These are phyloP conservation scores for Scleromitrula shiraiana DNA, from an alignment of 2,329 filamentous ascomycete genomes.

Conservation along the genomic window DNA sequence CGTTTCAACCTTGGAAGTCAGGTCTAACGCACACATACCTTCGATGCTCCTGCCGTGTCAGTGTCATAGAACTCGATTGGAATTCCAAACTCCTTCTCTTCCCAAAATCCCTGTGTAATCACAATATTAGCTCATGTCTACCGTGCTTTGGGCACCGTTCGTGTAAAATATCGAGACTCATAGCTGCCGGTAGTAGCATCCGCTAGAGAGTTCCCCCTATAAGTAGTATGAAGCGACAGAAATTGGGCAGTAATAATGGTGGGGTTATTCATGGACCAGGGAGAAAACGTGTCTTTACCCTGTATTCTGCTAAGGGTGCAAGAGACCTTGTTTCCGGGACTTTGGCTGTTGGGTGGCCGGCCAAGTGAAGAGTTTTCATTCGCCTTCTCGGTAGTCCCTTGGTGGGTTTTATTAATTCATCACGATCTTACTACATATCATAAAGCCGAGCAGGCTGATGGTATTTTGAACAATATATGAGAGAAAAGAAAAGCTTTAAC, in stretches of 20 bases:
- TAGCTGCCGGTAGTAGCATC: not conserved
- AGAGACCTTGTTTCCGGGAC: not conserved
- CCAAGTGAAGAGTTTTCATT: not conserved
- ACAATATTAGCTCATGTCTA: too few relatives aligned
- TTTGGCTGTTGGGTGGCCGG: not conserved
- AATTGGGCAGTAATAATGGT: not conserved
- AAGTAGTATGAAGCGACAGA: not conserved
- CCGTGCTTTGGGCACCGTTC: too few relatives aligned
- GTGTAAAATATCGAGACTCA: too few relatives aligned
- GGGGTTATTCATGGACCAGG: not conserved
- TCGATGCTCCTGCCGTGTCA: not conserved
- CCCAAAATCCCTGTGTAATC: not conserved
- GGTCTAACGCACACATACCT: not conserved
- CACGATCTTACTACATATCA: too few relatives aligned
- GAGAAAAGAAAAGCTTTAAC: not conserved
- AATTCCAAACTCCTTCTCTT: not conserved
- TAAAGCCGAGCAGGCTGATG: too few relatives aligned
- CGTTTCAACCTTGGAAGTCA: too few relatives aligned
- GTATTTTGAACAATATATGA: too few relatives aligned
- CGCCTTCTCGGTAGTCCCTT: not conserved
- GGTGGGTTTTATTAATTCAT: not conserved
- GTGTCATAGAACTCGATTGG: not conserved
- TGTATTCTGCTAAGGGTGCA: not conserved
- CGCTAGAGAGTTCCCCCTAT: not conserved
- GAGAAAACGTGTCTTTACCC: not conserved